phyloP scores from a whole-genome alignment of 1,284 basidiomycete genomes.

The Ceratobasidium theobromae region DNA sequence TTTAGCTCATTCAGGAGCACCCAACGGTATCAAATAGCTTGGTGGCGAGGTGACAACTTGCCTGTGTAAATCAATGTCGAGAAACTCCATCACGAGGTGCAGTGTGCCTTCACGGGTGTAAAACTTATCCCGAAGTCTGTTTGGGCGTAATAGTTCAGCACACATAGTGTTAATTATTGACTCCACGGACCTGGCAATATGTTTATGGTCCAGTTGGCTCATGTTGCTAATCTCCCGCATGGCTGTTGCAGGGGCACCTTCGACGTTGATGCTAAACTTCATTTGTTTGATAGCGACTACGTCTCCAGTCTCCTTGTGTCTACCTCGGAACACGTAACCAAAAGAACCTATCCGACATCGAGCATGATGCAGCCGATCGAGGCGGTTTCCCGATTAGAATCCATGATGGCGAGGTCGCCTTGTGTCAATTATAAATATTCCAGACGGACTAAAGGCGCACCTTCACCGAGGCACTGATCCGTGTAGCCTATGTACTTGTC shows the following conservation, averaged over 20 bases:
- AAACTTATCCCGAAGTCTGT: neutral
- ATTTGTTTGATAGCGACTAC: conserved; percentile 5
- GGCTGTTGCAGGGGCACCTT: neutral
- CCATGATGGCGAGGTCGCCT: neutral
- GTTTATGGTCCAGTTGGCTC: conserved; percentile 4
- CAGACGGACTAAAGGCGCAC: no score
- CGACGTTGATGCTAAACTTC: neutral
- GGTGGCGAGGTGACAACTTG: neutral
- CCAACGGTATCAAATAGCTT: neutral
- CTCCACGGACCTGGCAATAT: neutral
- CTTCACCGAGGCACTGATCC: no score
- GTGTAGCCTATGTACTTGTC: no score
- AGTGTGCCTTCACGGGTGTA: neutral
- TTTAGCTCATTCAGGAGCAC: neutral
- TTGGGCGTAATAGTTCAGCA: neutral
- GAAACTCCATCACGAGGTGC: conserved; percentile 15
- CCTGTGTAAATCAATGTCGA: conserved; percentile 12
- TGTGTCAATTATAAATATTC: neutral
- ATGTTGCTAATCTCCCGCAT: conserved; percentile 19
- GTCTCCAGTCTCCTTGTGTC: neutral
- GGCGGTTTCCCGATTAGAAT: neutral
- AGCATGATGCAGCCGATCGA: neutral
- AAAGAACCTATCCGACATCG: neutral
- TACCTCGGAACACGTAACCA: conserved; percentile 1
- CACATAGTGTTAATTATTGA: neutral